Percentiles rank a stretch among this genome's conserved stretches.
These are phyloP conservation scores for Massarina eburnea DNA, from an alignment of 2,329 filamentous ascomycete genomes.

Conservation along the genomic window DNA sequence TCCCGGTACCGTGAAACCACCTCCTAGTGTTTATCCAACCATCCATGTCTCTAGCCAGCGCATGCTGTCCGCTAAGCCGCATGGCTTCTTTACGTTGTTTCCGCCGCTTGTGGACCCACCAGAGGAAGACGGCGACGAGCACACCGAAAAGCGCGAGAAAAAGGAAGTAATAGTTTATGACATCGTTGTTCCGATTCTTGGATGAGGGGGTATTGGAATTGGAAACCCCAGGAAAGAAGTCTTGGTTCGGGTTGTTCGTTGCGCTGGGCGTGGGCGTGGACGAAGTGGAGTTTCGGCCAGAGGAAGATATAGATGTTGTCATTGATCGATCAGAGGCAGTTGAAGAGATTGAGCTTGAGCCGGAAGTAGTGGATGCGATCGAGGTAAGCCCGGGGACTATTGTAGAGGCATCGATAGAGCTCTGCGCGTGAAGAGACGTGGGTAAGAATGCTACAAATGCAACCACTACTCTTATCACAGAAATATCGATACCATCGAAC, in stretches of 20 bases:
- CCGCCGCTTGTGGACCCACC: constrained; percentile 50
- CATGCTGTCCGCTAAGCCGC: constrained; percentile 32
- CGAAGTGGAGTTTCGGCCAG: constrained; percentile 6
- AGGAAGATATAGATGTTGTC: constrained; percentile 8
- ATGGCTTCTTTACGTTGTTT: constrained; percentile 35
- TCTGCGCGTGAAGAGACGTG: neutral
- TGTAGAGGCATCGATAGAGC: neutral
- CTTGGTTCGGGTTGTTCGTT: constrained; percentile 3
- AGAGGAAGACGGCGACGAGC: constrained; percentile 44
- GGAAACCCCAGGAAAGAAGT: constrained; percentile 11
- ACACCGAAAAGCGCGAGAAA: constrained; percentile 58
- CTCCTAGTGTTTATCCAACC: constrained; percentile 35
- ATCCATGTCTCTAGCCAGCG: constrained; percentile 41
- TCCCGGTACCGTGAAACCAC: constrained; percentile 30
- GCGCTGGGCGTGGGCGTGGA: neutral
- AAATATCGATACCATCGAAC: neutral
- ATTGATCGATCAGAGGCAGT: constrained; percentile 3
- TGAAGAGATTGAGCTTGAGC: neutral
- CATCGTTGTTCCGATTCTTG: constrained; percentile 14
- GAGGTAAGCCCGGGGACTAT: neutral
- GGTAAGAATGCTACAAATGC: constrained; percentile 4
- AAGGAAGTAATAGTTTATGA: constrained; percentile 57
- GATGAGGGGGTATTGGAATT: constrained; percentile 1
- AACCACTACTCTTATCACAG: neutral
- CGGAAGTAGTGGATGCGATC: neutral